Evolutionary conservation across 805 yeast genomes (phyloP).

Genomic region (Metschnikowia peoriensis): DNA sequence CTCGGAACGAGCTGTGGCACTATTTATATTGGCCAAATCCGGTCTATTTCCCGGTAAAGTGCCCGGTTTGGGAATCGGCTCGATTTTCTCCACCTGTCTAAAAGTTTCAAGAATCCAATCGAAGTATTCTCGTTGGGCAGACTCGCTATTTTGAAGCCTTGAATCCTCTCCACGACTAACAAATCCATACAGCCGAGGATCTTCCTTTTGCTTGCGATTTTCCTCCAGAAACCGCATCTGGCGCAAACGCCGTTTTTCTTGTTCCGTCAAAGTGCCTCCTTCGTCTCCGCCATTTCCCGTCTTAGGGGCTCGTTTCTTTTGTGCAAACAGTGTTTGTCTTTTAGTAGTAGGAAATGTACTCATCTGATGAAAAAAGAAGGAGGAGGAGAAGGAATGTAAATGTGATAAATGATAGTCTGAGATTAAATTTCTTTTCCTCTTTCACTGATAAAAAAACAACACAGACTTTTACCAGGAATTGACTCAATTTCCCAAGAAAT

Average conservation of each 20-base stretch:
- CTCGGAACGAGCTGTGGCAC: conserved; percentile 12
- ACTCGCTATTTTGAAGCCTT: conserved; percentile 44
- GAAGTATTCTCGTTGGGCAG: conserved; percentile 42
- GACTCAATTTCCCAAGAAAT: too few relatives aligned
- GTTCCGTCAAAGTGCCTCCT: not conserved
- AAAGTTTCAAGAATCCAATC: conserved; percentile 29
- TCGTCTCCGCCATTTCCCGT: not conserved
- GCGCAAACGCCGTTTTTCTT: conserved; percentile 4
- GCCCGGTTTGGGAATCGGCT: not conserved
- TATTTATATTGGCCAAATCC: conserved; percentile 11
- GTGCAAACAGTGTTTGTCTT: not conserved
- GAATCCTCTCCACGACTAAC: conserved; percentile 60
- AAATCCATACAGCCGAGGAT: conserved; percentile 41
- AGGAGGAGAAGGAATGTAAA: not conserved
- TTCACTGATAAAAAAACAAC: too few relatives aligned
- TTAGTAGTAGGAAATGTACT: not conserved
- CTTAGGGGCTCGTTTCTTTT: not conserved
- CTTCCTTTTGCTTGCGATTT: not conserved
- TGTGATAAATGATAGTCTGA: not conserved
- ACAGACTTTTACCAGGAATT: too few relatives aligned
- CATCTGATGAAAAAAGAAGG: not conserved
- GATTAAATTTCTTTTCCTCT: too few relatives aligned
- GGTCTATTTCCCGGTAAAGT: not conserved
- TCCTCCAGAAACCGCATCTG: conserved; percentile 13
- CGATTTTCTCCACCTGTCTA: conserved; percentile 1